phyloP scores from a whole-genome alignment of 208 protist genomes.

The Trypanosoma theileri region DNA sequence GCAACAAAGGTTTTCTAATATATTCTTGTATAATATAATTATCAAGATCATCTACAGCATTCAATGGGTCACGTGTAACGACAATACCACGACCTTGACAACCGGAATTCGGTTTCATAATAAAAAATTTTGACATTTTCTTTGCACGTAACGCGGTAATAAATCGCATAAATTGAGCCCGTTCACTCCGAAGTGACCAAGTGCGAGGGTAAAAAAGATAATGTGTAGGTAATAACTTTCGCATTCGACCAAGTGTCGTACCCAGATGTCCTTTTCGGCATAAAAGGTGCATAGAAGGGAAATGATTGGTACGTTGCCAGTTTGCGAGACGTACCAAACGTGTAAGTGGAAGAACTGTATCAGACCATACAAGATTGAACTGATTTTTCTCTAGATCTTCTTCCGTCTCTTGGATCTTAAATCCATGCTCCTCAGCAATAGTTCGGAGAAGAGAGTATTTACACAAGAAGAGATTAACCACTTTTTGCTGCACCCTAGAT shows the following conservation, averaged over 20 bases:
- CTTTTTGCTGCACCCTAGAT: conserved; percentile 45
- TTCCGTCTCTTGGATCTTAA: conserved; percentile 69
- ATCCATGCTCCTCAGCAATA: conserved; percentile 74
- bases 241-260: conserved; percentile 87
- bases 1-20: conserved; percentile 86
- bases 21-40: conserved; percentile 95
- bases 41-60: conserved; percentile 76
- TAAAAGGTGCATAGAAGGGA: conserved; percentile 94
- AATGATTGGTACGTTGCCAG: conserved; percentile 96
- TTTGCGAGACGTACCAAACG: conserved; percentile 83
- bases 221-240: conserved; percentile 72
- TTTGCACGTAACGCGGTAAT: conserved; percentile 47
- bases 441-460: conserved; percentile 85
- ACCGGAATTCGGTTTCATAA: conserved; percentile 93
- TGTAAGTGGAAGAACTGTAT: conserved; percentile 89
- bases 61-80: conserved; percentile 85
- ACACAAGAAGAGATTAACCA: conserved; percentile 70
- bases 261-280: conserved; percentile 93
- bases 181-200: conserved; percentile 86
- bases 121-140: conserved; percentile 86
- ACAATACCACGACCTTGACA: conserved; percentile 94
- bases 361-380: conserved; percentile 95
- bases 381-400: conserved; percentile 82
- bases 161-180: conserved; percentile 72
- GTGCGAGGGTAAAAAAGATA: conserved; percentile 91